Percentiles rank a stretch among this genome's conserved stretches.
Evolutionary conservation across 805 yeast species (phyloP).

Genomic region (Cyberlindnera japonica): DNA sequence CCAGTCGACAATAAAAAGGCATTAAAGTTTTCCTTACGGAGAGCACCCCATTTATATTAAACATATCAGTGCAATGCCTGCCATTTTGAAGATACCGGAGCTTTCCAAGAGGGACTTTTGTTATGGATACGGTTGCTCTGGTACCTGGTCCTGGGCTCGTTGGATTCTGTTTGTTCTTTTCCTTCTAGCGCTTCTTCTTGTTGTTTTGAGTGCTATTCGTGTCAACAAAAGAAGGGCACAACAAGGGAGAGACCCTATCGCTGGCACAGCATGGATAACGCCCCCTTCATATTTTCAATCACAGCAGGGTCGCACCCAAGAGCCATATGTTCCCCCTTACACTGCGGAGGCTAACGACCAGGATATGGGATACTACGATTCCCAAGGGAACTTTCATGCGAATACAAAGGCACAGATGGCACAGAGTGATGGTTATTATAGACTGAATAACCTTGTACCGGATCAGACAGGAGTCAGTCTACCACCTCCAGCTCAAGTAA

Average conservation of each 20-base stretch:
- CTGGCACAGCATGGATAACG: constrained; percentile 82
- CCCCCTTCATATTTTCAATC: constrained; percentile 63
- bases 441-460: constrained; percentile 21
- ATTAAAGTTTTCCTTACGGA: too few species aligned
- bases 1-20: too few species aligned
- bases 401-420: constrained; percentile 31
- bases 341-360: constrained; percentile 61
- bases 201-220: constrained; percentile 48
- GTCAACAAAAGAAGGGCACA: constrained; percentile 49
- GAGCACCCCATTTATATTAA: neutral
- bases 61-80: constrained; percentile 2
- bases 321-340: constrained; percentile 65
- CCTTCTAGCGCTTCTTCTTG: constrained; percentile 42
- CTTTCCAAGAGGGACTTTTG: constrained; percentile 12
- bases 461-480: constrained; percentile 23
- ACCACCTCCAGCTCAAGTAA: constrained; percentile 15
- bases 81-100: neutral
- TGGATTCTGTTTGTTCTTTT: constrained; percentile 52
- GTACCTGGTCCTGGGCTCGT: constrained; percentile 29
- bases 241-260: constrained; percentile 51
- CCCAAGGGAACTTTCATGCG: constrained; percentile 29
- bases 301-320: constrained; percentile 35
- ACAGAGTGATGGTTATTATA: constrained; percentile 10
- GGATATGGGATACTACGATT: constrained; percentile 62
- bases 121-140: constrained; percentile 22